These are phyloP conservation scores for Cytospora piceae DNA, from an alignment of 2,329 filamentous ascomycete genomes.

Conservation along the genomic window DNA sequence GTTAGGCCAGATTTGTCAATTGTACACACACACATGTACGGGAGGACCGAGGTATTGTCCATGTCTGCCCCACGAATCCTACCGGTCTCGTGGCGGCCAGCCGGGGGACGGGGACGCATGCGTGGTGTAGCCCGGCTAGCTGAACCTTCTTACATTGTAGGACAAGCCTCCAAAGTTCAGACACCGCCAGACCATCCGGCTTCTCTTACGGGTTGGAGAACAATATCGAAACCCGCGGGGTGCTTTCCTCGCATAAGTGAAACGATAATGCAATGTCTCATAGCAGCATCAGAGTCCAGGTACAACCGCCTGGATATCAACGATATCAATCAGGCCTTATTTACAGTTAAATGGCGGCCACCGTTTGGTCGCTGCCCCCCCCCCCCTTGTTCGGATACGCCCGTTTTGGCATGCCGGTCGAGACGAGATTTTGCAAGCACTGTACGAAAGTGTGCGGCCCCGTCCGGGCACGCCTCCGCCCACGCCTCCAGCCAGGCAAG, in stretches of 20 bases:
- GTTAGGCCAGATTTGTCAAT: neutral
- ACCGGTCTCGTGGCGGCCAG: slow-evolving; percentile 14
- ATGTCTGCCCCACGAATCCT: slow-evolving; percentile 15
- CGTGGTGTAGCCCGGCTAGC: slow-evolving; percentile 6
- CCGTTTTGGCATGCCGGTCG: slow-evolving; percentile 24
- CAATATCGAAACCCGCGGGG: neutral
- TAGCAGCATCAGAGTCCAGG: neutral
- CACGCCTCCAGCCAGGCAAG: neutral
- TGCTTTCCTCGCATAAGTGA: slow-evolving; percentile 7
- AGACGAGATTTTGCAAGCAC: slow-evolving; percentile 11
- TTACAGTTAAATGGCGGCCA: slow-evolving; percentile 3
- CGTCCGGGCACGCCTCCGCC: neutral
- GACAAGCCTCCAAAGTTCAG: neutral
- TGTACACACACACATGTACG: slow-evolving; percentile 9
- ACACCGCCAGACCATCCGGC: neutral
- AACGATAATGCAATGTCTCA: neutral
- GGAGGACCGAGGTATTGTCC: neutral
- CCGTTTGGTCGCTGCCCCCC: slow-evolving; percentile 1
- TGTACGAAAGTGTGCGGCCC: slow-evolving; percentile 5
- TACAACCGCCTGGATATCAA: neutral
- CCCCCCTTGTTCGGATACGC: neutral
- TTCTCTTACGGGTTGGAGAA: neutral
- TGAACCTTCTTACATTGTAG: neutral
- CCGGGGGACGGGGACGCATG: slow-evolving; percentile 3
- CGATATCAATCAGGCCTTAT: neutral